Evolutionary conservation across 2,329 filamentous ascomycete genomes (phyloP).

Genomic region (Metarhizium sp.): DNA sequence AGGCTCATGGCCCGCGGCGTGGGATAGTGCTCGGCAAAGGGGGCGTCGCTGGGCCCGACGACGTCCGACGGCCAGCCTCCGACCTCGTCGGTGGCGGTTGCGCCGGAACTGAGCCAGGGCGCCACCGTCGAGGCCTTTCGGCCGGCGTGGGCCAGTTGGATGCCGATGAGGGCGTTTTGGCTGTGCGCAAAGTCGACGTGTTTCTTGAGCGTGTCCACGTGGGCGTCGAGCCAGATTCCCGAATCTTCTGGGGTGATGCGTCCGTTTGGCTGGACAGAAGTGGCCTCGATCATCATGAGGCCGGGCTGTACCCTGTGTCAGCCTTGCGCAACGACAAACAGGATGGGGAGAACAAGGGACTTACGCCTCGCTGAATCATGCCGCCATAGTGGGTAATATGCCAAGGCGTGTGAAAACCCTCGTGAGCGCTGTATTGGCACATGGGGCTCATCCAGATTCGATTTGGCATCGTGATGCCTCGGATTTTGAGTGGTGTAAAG

Average conservation of each 20-base stretch:
- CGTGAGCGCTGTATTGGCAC: slow-evolving; percentile 35
- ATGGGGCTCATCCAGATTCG: slow-evolving; percentile 37
- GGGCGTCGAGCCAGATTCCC: slow-evolving; percentile 63
- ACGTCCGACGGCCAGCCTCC: slow-evolving; percentile 46
- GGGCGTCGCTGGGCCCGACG: slow-evolving; percentile 32
- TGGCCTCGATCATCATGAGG: slow-evolving; percentile 59
- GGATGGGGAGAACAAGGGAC: not conserved
- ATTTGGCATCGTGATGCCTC: slow-evolving; percentile 34
- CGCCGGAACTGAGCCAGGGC: slow-evolving; percentile 55
- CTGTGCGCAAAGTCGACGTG: slow-evolving; percentile 52
- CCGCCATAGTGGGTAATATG: slow-evolving; percentile 66
- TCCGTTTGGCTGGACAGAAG: slow-evolving; percentile 55
- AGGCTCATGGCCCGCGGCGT: slow-evolving; percentile 55
- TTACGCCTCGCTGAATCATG: slow-evolving; percentile 56
- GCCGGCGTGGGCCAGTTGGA: slow-evolving; percentile 70
- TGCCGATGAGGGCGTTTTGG: slow-evolving; percentile 53
- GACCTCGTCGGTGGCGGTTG: slow-evolving; percentile 35
- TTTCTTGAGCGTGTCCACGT: slow-evolving; percentile 48
- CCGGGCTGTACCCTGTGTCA: slow-evolving; percentile 32
- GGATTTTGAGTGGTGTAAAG: slow-evolving; percentile 37
- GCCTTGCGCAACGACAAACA: too few species aligned
- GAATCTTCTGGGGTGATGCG: slow-evolving; percentile 62
- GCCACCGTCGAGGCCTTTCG: slow-evolving; percentile 47
- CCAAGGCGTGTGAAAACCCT: slow-evolving; percentile 59
- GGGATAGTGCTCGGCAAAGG: slow-evolving; percentile 51